phyloP scores from a whole-genome alignment of 1,139 yeast species.

The Nakaseomyces glabratus region DNA sequence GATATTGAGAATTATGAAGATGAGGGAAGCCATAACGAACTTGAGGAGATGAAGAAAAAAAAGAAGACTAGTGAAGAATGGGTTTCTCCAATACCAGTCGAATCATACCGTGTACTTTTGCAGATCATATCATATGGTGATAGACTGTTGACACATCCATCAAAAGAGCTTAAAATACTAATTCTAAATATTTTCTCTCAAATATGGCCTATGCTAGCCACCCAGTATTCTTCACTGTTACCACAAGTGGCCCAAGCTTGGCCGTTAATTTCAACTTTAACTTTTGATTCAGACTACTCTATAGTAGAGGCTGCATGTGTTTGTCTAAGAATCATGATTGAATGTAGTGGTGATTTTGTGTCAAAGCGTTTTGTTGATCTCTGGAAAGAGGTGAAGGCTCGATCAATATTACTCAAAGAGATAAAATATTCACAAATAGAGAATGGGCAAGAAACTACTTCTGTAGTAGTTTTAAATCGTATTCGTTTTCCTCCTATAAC shows the following conservation, averaged over 20 bases:
- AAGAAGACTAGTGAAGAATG: conserved; percentile 34
- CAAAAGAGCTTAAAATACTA: conserved; percentile 46
- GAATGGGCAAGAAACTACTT: background rate
- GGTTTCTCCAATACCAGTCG: conserved; percentile 55
- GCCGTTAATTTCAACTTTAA: conserved; percentile 44
- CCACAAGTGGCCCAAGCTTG: conserved; percentile 67
- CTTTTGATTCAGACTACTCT: conserved; percentile 35
- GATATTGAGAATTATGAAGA: conserved; percentile 8
- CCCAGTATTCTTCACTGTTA: conserved; percentile 48
- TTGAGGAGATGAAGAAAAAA: conserved; percentile 5
- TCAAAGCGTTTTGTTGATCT: conserved; percentile 39
- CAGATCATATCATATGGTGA: conserved; percentile 64
- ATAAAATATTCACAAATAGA: conserved; percentile 9
- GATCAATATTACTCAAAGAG: conserved; percentile 20
- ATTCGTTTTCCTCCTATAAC: conserved; percentile 20
- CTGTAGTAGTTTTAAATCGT: background rate
- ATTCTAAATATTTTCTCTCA: conserved; percentile 44
- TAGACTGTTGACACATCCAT: conserved; percentile 59
- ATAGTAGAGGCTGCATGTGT: conserved; percentile 32
- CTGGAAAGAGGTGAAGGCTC: conserved; percentile 32
- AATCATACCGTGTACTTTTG: conserved; percentile 48
- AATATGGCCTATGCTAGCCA: conserved; percentile 53
- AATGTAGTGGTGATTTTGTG: conserved; percentile 44
- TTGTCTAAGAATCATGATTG: conserved; percentile 35
- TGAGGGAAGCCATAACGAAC: too few relatives aligned